Evolutionary conservation across 306 rosid genomes (phyloP).

Genomic region (Cyclanthera cordifolia): DNA sequence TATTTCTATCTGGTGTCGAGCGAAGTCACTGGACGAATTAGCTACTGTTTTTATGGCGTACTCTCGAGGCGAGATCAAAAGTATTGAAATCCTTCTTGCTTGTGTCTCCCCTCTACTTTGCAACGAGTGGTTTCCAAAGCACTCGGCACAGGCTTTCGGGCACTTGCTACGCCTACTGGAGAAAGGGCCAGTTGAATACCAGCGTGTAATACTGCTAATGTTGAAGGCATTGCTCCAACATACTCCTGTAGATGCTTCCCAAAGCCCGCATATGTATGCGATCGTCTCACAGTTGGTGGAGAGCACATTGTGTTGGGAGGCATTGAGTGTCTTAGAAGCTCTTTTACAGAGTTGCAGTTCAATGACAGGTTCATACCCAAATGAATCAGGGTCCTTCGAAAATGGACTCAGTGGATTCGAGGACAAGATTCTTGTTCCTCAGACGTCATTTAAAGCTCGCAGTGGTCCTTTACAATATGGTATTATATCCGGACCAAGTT

Average conservation of each 20-base stretch:
- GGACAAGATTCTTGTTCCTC: conserved; percentile 72
- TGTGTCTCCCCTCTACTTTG: conserved; percentile 83
- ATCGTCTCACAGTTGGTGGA: conserved; percentile 92
- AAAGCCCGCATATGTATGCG: conserved; percentile 95
- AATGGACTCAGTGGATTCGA: conserved; percentile 52
- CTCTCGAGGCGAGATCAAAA: conserved; percentile 79
- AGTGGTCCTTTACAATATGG: conserved; percentile 86
- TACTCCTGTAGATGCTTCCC: conserved; percentile 97
- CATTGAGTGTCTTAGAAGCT: conserved; percentile 90
- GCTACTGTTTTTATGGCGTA: conserved; percentile 72
- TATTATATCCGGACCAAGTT: conserved; percentile 26
- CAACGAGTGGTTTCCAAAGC: conserved; percentile 91
- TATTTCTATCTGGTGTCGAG: conserved; percentile 85
- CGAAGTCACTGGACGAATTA: conserved; percentile 77
- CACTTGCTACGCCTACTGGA: conserved; percentile 81
- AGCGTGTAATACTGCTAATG: conserved; percentile 87
- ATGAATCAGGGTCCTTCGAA: conserved; percentile 54
- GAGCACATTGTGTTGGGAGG: conserved; percentile 97
- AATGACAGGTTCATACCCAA: conserved; percentile 67
- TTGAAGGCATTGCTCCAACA: conserved; percentile 94
- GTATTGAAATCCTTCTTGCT: conserved; percentile 67
- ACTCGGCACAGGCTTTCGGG: conserved; percentile 87
- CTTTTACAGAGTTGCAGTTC: conserved; percentile 95
- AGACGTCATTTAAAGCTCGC: conserved; percentile 84
- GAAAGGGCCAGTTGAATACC: conserved; percentile 91